phyloP scores from a whole-genome alignment of 2,329 filamentous ascomycete genomes.

The Chalara sp. region DNA sequence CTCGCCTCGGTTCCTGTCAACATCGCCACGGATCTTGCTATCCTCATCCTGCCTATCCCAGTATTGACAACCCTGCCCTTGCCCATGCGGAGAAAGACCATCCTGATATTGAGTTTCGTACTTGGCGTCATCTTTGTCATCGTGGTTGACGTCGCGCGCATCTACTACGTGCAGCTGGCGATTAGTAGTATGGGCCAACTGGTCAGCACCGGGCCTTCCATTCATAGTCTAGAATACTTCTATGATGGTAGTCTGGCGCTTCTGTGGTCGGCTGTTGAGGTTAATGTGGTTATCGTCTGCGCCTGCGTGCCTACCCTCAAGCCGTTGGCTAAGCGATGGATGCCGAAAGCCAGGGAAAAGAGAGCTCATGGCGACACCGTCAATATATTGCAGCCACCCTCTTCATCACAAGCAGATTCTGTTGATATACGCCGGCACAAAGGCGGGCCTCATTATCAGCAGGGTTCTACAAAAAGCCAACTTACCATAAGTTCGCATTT shows the following conservation, averaged over 20 bases:
- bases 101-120: conserved; percentile 76
- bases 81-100: conserved; percentile 76
- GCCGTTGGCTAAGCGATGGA: conserved; percentile 50
- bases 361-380: not conserved
- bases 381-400: not conserved
- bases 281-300: conserved; percentile 80
- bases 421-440: not conserved
- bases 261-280: conserved; percentile 89
- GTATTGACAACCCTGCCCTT: conserved; percentile 78
- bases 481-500: too few relatives aligned
- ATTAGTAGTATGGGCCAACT: not conserved
- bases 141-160: conserved; percentile 77
- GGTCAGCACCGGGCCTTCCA: not conserved
- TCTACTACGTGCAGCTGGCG: conserved; percentile 72
- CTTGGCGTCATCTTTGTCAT: conserved; percentile 74
- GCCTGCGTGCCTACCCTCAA: conserved; percentile 84
- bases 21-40: conserved; percentile 80
- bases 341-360: not conserved
- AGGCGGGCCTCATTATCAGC: not conserved
- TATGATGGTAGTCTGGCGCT: conserved; percentile 77
- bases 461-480: too few relatives aligned
- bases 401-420: not conserved
- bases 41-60: conserved; percentile 78
- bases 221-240: conserved; percentile 36
- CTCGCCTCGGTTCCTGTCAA: conserved; percentile 77